These are phyloP conservation scores for Dactylellina sp. DNA, from an alignment of 2,329 filamentous ascomycete species.

Conservation along the genomic window DNA sequence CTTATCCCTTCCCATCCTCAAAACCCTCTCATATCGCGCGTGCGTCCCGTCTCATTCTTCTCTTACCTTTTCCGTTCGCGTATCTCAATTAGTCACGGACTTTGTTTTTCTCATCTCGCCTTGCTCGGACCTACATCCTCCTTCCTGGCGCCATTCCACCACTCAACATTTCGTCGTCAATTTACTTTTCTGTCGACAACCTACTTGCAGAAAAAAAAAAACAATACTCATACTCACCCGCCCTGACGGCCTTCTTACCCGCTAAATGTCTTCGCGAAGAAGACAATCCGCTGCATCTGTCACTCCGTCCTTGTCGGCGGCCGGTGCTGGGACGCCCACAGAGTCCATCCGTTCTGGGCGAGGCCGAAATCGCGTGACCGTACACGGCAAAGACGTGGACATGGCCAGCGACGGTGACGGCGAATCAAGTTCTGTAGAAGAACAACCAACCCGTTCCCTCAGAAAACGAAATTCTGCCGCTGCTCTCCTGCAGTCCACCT, in stretches of 20 bases:
- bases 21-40: slow-evolving; percentile 25
- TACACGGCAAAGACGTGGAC: slow-evolving; percentile 56
- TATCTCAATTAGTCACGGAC: slow-evolving; percentile 42
- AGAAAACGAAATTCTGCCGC: slow-evolving; percentile 55
- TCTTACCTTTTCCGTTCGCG: slow-evolving; percentile 40
- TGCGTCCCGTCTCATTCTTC: slow-evolving; percentile 20
- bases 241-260: too few species aligned
- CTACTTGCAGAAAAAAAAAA: too few species aligned
- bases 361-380: slow-evolving; percentile 53
- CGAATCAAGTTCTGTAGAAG: slow-evolving; percentile 46
- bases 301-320: slow-evolving; percentile 50
- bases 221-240: too few species aligned
- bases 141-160: not conserved
- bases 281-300: slow-evolving; percentile 53
- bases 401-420: slow-evolving; percentile 52
- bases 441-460: slow-evolving; percentile 43
- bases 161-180: not conserved
- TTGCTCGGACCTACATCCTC: not conserved
- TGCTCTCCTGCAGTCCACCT: slow-evolving; percentile 48
- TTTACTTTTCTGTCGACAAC: not conserved
- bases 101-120: slow-evolving; percentile 48
- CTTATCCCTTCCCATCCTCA: slow-evolving; percentile 16
- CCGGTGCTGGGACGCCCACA: slow-evolving; percentile 51
- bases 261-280: slow-evolving; percentile 56
- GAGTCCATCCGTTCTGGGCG: slow-evolving; percentile 50